Base-by-base conservation (phyloP, 176 grass and related monocot genomes). In the Oryza australiensis region DNA sequence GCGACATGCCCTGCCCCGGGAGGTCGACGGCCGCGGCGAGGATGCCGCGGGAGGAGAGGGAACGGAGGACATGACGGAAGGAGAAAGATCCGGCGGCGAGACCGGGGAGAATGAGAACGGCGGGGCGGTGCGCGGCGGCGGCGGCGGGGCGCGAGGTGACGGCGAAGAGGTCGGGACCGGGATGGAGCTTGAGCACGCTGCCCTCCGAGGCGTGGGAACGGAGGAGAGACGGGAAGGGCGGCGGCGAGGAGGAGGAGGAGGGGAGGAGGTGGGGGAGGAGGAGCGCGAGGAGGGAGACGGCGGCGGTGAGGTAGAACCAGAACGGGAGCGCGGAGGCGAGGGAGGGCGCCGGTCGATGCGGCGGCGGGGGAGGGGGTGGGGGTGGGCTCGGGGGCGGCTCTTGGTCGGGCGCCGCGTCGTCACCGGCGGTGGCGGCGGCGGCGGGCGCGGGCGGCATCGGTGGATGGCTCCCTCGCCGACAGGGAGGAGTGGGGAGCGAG, bases 231-330 rank as follows among this genome's bases (percentile, higher is more conserved):
- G 49, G 80, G 83, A 55, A 83, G 45, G 71, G 72, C 29, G 73
- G 41, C 3, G 43, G 3, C 0, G 40, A 2, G 16, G 83, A 73
- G 32, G 32, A 3, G 32, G 42, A 2, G 41, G 67, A 70, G 23
- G 84, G 64, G 8, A 82, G 27, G 66, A 90, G 3, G 13, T 77
- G 79, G 5, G 88, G 59, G 28, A 94, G 86, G 87, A 94, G 33
- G 68, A 97, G 55, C 33, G 89, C 85, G 72, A 97, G 49, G 27
- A 92, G 70, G 72, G 86, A 84, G 79, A 94, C 87, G 72, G 64
- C 79, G 49, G 85, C 77, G 32, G 91, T 82, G 87, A 92, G 82
- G 84, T 97, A 97, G 80, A 88, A 85, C 94, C 94, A 94, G 89
- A 97, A 97, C 5, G 91, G 71, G 78, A 97, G 66, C 14, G 84